A percentile compares a stretch with the other conserved stretches of the same genome.
Conservation (phyloP, 345 rosid species). For the Heritiera littoralis region DNA sequence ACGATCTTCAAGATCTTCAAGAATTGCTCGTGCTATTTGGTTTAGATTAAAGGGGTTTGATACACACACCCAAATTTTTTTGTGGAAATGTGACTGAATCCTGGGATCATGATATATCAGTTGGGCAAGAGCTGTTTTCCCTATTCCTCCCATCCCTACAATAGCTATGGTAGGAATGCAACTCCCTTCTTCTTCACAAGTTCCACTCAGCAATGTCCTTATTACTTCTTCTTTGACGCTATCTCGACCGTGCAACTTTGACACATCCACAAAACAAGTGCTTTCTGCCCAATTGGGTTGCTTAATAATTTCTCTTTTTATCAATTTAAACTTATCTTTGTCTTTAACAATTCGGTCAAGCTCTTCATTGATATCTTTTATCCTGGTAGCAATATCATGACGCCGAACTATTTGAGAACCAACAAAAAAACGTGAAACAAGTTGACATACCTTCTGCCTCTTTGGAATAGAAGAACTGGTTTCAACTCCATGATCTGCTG, state of each 20-base stretch:
- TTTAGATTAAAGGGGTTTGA: neutral
- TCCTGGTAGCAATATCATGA: neutral
- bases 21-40: conserved; percentile 8
- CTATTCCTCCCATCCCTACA: conserved; percentile 12
- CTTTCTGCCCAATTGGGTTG: neutral
- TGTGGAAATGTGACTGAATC: neutral
- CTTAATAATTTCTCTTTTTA: neutral
- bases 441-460: neutral
- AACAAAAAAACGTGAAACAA: neutral
- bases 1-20: neutral
- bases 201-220: neutral
- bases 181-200: neutral
- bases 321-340: neutral
- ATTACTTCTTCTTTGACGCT: neutral
- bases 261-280: neutral
- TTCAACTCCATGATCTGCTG: neutral
- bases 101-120: neutral
- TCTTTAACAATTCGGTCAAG: neutral
- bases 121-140: conserved; percentile 18
- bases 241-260: conserved; percentile 12
- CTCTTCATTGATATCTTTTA: neutral
- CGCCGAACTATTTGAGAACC: neutral
- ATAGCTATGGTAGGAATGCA: neutral
- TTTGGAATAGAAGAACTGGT: neutral
- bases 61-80: conserved; percentile 1